Evolutionary conservation across 306 rosid genomes (phyloP).

Genomic region (Inga laurina): DNA sequence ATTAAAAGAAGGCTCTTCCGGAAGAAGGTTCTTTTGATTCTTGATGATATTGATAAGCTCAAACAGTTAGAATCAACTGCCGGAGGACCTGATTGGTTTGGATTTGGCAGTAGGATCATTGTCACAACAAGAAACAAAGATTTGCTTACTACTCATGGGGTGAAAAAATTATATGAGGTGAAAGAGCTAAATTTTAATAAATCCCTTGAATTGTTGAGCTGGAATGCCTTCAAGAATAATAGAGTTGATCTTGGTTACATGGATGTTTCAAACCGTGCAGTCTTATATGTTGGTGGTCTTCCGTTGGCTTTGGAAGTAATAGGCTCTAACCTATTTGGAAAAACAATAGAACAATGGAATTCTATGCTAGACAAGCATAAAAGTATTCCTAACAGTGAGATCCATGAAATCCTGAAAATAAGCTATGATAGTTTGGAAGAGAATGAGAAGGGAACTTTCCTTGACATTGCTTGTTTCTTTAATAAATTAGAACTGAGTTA

Average conservation of each 20-base stretch:
- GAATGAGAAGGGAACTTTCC: too few relatives aligned
- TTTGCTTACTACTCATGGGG: neutral
- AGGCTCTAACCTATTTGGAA: conserved; percentile 25
- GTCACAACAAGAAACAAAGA: conserved; percentile 32
- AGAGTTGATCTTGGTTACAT: neutral
- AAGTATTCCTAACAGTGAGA: neutral
- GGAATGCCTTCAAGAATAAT: conserved; percentile 23
- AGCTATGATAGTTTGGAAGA: too few relatives aligned
- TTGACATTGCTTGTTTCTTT: too few relatives aligned
- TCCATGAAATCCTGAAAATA: conserved; percentile 5
- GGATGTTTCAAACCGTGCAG: neutral
- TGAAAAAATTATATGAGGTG: conserved; percentile 2
- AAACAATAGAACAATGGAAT: conserved; percentile 8
- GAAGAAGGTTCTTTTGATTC: conserved; percentile 30
- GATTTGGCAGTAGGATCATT: conserved; percentile 30
- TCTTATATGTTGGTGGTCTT: conserved; percentile 7
- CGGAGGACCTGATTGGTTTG: conserved; percentile 28
- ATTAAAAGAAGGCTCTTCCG: conserved; percentile 13
- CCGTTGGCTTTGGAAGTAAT: conserved; percentile 34
- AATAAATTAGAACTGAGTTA: too few relatives aligned
- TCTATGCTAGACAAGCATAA: neutral
- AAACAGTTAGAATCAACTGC: conserved; percentile 8
- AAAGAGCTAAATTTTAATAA: neutral
- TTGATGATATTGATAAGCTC: conserved; percentile 24
- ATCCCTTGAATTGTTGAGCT: conserved; percentile 27